Percentiles rank a stretch among this genome's conserved stretches.
These are phyloP conservation scores for Aspergillus sojae DNA, from an alignment of 2,329 filamentous ascomycete species.

Conservation along the genomic window DNA sequence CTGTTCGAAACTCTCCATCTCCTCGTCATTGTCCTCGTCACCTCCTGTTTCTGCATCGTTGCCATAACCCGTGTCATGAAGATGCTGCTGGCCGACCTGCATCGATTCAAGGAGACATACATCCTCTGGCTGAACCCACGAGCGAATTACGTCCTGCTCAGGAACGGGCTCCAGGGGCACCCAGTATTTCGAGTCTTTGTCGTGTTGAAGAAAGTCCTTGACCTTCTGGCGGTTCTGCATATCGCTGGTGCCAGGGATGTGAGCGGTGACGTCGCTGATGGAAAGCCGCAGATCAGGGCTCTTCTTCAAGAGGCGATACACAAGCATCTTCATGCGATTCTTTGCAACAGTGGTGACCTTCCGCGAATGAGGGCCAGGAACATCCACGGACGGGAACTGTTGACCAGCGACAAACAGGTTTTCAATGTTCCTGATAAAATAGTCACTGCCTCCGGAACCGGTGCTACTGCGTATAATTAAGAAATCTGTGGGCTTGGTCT, in stretches of 20 bases:
- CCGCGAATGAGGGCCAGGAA: slow-evolving; percentile 89
- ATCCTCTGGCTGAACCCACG: slow-evolving; percentile 93
- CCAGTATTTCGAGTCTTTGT: slow-evolving; percentile 88
- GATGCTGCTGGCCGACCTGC: slow-evolving; percentile 90
- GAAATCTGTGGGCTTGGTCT: slow-evolving; percentile 78
- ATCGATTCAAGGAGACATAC: slow-evolving; percentile 94
- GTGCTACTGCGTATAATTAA: slow-evolving; percentile 81
- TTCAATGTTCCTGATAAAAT: slow-evolving; percentile 86
- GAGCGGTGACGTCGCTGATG: slow-evolving; percentile 83
- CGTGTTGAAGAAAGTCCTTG: slow-evolving; percentile 92
- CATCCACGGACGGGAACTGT: slow-evolving; percentile 86
- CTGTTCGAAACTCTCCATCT: slow-evolving; percentile 76
- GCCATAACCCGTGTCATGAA: slow-evolving; percentile 88
- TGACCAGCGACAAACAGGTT: slow-evolving; percentile 91
- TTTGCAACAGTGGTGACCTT: slow-evolving; percentile 98
- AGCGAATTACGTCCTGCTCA: slow-evolving; percentile 77
- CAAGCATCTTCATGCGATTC: slow-evolving; percentile 94
- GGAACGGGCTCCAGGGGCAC: slow-evolving; percentile 75
- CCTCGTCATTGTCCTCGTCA: slow-evolving; percentile 65
- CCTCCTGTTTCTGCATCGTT: slow-evolving; percentile 67
- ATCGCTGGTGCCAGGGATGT: slow-evolving; percentile 90
- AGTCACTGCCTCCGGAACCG: slow-evolving; percentile 73
- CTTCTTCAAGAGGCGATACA: slow-evolving; percentile 82
- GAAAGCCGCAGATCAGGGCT: slow-evolving; percentile 70
- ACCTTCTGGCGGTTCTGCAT: slow-evolving; percentile 96